Percentiles rank a stretch among this genome's conserved stretches.
These are phyloP conservation scores for Vaccinium vitisidaea DNA, from an alignment of 148 eudicot genomes.

Conservation along the genomic window DNA sequence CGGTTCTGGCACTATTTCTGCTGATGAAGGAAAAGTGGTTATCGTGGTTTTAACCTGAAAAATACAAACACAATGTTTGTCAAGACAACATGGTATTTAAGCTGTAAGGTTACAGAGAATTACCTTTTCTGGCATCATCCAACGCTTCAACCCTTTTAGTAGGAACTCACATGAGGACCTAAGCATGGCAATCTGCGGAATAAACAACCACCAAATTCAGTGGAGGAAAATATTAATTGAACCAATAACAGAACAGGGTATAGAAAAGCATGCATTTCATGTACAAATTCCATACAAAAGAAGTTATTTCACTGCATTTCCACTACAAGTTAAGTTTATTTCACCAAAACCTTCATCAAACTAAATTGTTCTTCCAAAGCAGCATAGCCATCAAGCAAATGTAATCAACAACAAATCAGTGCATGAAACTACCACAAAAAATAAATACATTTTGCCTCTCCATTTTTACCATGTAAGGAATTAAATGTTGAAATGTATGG, in stretches of 20 bases:
- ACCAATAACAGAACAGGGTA: background rate
- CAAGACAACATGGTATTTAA: background rate
- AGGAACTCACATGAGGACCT: constrained; percentile 33
- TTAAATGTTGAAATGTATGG: background rate
- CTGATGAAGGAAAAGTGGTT: constrained; percentile 53
- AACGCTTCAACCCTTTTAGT: constrained; percentile 43
- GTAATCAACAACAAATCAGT: background rate
- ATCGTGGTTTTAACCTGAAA: constrained; percentile 42
- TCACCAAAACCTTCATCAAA: constrained; percentile 2
- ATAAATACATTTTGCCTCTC: background rate
- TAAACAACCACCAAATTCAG: background rate
- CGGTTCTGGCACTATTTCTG: constrained; percentile 64
- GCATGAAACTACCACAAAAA: background rate
- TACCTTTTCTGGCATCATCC: constrained; percentile 64
- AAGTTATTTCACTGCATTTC: background rate
- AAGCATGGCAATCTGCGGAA: constrained; percentile 35
- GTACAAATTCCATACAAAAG: constrained; percentile 1
- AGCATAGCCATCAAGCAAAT: background rate
- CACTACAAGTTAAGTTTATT: background rate
- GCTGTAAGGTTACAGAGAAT: background rate
- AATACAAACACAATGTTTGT: background rate
- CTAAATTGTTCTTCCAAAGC: background rate
- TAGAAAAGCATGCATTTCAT: background rate
- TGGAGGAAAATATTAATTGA: background rate
- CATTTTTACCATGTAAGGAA: background rate